Percentiles rank a stretch among this genome's conserved stretches.
Evolutionary conservation across 352 stramenopile species (phyloP).

Genomic region (Pythium periplocum): DNA sequence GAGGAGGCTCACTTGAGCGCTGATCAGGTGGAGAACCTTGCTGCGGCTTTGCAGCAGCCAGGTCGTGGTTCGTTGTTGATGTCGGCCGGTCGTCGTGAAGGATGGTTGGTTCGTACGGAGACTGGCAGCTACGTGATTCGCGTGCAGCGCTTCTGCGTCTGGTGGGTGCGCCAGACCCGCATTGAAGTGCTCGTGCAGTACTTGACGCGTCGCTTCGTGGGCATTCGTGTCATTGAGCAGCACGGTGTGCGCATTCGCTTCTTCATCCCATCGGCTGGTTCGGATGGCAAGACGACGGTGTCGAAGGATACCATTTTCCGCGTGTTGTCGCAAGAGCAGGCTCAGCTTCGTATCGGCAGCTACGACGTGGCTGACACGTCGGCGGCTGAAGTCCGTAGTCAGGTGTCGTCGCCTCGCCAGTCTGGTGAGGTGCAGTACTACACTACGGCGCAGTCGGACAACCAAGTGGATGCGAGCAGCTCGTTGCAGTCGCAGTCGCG

Average conservation of each 20-base stretch:
- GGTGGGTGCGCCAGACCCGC: constrained; percentile 12
- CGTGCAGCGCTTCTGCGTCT: constrained; percentile 9
- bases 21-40: too few relatives aligned
- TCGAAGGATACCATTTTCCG: constrained; percentile 44
- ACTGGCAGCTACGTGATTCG: too few relatives aligned
- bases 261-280: constrained; percentile 10
- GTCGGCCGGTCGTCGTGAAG: too few relatives aligned
- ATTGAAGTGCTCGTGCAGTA: constrained; percentile 12
- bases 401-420: too few relatives aligned
- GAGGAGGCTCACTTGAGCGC: too few relatives aligned
- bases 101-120: too few relatives aligned
- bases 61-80: too few relatives aligned
- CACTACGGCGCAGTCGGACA: too few relatives aligned
- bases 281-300: constrained; percentile 7
- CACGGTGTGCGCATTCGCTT: constrained; percentile 52
- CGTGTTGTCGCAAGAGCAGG: constrained; percentile 65
- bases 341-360: constrained; percentile 57
- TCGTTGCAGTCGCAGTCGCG: too few relatives aligned
- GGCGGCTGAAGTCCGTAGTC: constrained; percentile 72
- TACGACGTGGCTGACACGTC: constrained; percentile 89
- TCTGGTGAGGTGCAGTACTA: too few relatives aligned
- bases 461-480: too few relatives aligned
- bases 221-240: constrained; percentile 30
- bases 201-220: constrained; percentile 9
- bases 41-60: too few relatives aligned